Percentiles rank a stretch among this genome's conserved stretches.
These are phyloP conservation scores for Coprinopsis marcescibilis DNA, from an alignment of 768 basidiomycete species.

Conservation along the genomic window DNA sequence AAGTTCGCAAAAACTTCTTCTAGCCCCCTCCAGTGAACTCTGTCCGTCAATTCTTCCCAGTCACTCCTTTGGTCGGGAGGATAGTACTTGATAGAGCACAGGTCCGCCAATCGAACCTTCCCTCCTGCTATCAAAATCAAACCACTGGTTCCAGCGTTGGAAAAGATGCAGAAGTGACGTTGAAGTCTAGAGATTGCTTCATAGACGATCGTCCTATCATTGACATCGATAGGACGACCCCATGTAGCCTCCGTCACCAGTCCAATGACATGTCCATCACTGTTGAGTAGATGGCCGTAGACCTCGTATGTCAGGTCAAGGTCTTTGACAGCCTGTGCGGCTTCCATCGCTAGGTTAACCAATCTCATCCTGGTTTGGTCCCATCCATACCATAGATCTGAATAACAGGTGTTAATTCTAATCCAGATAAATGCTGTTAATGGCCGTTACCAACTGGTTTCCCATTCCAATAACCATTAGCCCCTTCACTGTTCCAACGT, in stretches of 20 bases:
- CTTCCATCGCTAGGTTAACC: constrained; percentile 27
- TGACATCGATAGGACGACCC: constrained; percentile 23
- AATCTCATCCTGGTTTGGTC: constrained; percentile 19
- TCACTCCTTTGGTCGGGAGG: constrained; percentile 13
- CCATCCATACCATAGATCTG: constrained; percentile 30
- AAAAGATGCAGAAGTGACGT: constrained; percentile 15
- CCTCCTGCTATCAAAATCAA: constrained; percentile 27
- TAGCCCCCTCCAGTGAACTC: constrained; percentile 23
- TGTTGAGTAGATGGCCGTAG: constrained; percentile 27
- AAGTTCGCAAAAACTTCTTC: constrained; percentile 22
- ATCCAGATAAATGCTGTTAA: background rate
- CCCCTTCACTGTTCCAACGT: constrained; percentile 22
- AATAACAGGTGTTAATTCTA: too few species aligned
- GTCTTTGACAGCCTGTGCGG: constrained; percentile 22
- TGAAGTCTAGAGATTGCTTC: constrained; percentile 26
- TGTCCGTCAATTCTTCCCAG: constrained; percentile 18
- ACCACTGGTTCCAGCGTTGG: constrained; percentile 4
- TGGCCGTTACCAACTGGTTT: constrained; percentile 28
- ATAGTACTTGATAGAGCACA: constrained; percentile 17
- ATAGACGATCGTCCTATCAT: constrained; percentile 27
- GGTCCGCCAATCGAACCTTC: constrained; percentile 28
- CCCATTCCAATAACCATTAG: constrained; percentile 33
- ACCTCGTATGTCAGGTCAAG: constrained; percentile 32
- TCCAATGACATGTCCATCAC: constrained; percentile 27
- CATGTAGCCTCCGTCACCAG: constrained; percentile 31